Evolutionary conservation across 208 protist genomes (phyloP).

Genomic region (Wallacemonas sp.): DNA sequence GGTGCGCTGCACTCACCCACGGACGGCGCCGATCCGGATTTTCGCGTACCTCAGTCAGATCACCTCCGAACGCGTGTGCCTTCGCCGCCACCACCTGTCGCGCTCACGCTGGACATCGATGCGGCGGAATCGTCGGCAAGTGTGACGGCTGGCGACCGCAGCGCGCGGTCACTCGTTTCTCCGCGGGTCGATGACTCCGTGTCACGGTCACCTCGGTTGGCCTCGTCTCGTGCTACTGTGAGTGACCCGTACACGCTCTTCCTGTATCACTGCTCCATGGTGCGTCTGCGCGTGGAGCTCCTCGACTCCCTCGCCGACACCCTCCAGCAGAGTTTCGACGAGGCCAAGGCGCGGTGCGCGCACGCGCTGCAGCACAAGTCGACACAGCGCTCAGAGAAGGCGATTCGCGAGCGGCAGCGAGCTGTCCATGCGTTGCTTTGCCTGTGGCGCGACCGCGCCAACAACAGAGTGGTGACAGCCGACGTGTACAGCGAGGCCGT

Average conservation of each 20-base stretch:
- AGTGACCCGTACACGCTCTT: slow-evolving; percentile 4
- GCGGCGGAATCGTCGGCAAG: background rate
- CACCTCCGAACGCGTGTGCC: background rate
- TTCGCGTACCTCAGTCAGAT: too few relatives aligned
- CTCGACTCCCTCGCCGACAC: background rate
- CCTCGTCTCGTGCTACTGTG: background rate
- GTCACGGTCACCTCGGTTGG: too few relatives aligned
- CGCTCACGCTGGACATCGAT: background rate
- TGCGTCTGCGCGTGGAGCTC: background rate
- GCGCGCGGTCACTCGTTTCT: too few relatives aligned
- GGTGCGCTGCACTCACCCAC: too few relatives aligned
- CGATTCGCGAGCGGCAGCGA: background rate
- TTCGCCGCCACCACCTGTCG: background rate
- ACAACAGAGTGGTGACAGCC: background rate
- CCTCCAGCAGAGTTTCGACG: background rate
- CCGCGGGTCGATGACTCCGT: too few relatives aligned
- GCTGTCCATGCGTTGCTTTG: background rate
- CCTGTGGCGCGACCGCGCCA: slow-evolving; percentile 1
- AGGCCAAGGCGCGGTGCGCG: background rate
- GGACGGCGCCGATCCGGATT: too few relatives aligned
- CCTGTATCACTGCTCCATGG: slow-evolving; percentile 2
- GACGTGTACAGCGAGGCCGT: background rate
- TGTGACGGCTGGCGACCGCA: too few relatives aligned
- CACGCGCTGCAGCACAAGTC: background rate
- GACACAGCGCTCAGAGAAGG: background rate